phyloP scores from a whole-genome alignment of 306 rosid genomes.

The Fragaria vesca region DNA sequence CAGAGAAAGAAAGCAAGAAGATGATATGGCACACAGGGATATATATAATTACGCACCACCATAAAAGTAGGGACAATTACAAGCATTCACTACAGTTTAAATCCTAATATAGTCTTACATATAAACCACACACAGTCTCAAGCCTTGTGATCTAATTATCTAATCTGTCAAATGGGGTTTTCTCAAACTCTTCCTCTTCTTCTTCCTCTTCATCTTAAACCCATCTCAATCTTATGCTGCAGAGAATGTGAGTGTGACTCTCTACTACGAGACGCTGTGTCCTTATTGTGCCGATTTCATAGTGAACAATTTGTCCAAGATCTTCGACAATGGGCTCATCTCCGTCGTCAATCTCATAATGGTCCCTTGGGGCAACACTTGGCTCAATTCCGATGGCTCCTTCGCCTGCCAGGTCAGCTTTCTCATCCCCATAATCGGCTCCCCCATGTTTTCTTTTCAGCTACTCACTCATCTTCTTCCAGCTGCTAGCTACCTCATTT shows the following conservation, averaged over 20 bases:
- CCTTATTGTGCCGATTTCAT: slow-evolving; percentile 87
- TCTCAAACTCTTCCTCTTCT: background rate
- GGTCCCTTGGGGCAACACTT: slow-evolving; percentile 91
- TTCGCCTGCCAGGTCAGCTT: slow-evolving; percentile 58
- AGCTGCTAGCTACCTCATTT: background rate
- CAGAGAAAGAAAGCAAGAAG: no score
- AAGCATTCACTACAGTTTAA: background rate
- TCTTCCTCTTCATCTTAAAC: background rate
- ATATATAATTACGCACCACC: background rate
- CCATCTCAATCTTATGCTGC: slow-evolving; percentile 11
- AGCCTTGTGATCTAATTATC: background rate
- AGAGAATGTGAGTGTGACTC: slow-evolving; percentile 50
- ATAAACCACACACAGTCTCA: no score
- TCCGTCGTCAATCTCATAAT: slow-evolving; percentile 65
- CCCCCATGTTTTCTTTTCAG: background rate
- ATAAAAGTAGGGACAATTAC: background rate
- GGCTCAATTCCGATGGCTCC: slow-evolving; percentile 50
- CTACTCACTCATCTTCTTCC: background rate
- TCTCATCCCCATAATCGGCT: background rate
- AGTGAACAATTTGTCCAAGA: slow-evolving; percentile 54
- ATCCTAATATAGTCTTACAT: background rate
- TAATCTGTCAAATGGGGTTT: background rate
- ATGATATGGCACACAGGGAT: no score
- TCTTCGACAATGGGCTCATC: slow-evolving; percentile 71
- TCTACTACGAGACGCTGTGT: slow-evolving; percentile 79